These are phyloP conservation scores for Colletotrichum godetiae DNA, from an alignment of 2,329 filamentous ascomycete genomes.

Conservation along the genomic window DNA sequence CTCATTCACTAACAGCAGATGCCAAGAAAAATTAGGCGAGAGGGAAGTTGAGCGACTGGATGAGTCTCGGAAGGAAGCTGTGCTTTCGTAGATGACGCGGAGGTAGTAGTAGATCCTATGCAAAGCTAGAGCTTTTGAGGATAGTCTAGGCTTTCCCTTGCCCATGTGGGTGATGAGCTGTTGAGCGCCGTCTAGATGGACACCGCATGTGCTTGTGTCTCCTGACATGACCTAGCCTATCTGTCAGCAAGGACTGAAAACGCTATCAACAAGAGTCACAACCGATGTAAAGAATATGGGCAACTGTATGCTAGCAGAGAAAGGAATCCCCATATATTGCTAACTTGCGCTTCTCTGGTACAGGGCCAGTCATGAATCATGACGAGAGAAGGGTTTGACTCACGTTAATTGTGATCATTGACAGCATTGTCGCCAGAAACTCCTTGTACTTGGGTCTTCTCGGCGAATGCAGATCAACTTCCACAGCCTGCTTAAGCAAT, in stretches of 20 bases:
- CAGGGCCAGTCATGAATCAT: too few species aligned
- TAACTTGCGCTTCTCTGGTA: too few species aligned
- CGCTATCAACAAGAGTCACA: too few species aligned
- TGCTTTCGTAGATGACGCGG: slow-evolving; percentile 40
- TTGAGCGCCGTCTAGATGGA: slow-evolving; percentile 39
- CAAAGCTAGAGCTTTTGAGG: slow-evolving; percentile 20
- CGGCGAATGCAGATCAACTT: slow-evolving; percentile 23
- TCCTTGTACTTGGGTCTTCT: slow-evolving; percentile 42
- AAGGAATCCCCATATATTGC: too few species aligned
- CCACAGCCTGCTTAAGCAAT: slow-evolving; percentile 39
- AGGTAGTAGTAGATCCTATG: slow-evolving; percentile 43
- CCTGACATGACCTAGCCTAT: slow-evolving; percentile 40
- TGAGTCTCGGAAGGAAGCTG: background rate
- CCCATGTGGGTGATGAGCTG: slow-evolving; percentile 38
- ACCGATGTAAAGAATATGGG: too few species aligned
- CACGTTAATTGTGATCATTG: slow-evolving; percentile 43
- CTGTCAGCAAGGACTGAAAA: background rate
- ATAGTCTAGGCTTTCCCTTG: slow-evolving; percentile 33
- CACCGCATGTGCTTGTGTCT: slow-evolving; percentile 39
- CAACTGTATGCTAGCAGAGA: too few species aligned
- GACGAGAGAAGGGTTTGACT: background rate
- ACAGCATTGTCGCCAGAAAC: slow-evolving; percentile 42
- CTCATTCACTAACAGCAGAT: too few species aligned
- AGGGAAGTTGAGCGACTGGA: background rate
- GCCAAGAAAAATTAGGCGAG: too few species aligned